Evolutionary conservation across 2,329 filamentous ascomycete species (phyloP), one percentile per base, ranked within the genome.

Genomic region (Pseudopithomyces chartarum): DNA sequence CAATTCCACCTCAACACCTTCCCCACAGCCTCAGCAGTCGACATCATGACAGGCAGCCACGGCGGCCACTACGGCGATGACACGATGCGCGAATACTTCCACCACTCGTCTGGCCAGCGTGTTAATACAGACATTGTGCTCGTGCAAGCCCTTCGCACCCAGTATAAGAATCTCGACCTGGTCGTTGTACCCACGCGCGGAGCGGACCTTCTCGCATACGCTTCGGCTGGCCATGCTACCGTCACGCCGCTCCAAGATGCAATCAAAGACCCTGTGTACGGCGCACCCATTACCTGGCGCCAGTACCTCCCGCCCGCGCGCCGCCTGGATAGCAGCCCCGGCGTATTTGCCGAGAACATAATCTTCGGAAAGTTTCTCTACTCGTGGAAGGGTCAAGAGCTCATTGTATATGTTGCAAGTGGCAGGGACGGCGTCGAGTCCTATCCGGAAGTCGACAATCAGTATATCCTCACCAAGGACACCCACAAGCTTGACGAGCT

Each of bases 301-400:
- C 23, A 55, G 13, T 82, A 77, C 59, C n/a, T 70, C 1, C 74
- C 78, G 19, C 73, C 79, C 3, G 63, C 69, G 2, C 71, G 71
- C 12, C 67, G 79, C 13, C 67, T 81, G 11, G 73, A 76, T 49
- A 66, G 68, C 23, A 55, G 58, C 2, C 62, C 69, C 15, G 79
- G 79, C 23, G 60, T 56, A 19, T 71, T 80, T 26, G 73, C 62
- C 2, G 76, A 79, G 52, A 44, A 53, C 0, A 66, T 80, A 50
- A 65, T 76, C 52, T 80, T 81, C 58, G 79, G 76, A 42, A 81
- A 80, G 59, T 81, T 71, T 64, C 61, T 79, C 58, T 74, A 80
- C 60, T 78, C 79, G 44, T 81, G 78, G 77, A 71, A 76, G 29
- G 74, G 74, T 51, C 73, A 75, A 34, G 79, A 80, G 57, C 76